These are phyloP conservation scores for Geosmithia putterillii DNA, from an alignment of 2,329 filamentous ascomycete species.

Conservation along the genomic window DNA sequence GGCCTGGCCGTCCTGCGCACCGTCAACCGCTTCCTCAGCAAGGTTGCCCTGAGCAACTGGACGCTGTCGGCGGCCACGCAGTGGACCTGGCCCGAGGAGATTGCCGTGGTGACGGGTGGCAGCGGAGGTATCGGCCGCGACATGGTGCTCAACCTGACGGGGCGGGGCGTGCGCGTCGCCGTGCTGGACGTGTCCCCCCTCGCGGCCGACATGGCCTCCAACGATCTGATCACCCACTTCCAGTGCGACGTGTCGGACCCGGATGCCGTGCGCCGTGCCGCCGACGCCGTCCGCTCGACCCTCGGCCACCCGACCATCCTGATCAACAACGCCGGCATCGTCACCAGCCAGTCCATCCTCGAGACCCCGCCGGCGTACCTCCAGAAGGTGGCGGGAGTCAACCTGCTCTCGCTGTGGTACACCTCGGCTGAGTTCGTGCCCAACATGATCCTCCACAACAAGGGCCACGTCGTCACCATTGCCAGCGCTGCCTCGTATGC, in stretches of 20 bases:
- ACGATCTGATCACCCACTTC: conserved; percentile 45
- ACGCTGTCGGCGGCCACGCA: not conserved
- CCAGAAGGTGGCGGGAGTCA: conserved; percentile 52
- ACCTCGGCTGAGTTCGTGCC: conserved; percentile 52
- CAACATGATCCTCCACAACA: conserved; percentile 44
- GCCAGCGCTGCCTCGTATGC: conserved; percentile 50
- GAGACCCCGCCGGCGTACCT: conserved; percentile 38
- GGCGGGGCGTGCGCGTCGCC: conserved; percentile 49
- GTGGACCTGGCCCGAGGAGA: conserved; percentile 10
- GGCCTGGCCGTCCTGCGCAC: conserved; percentile 4
- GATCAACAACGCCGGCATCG: conserved; percentile 56
- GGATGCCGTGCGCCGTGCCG: conserved; percentile 32
- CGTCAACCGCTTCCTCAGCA: conserved; percentile 6
- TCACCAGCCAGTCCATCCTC: conserved; percentile 43
- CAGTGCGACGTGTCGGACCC: conserved; percentile 52
- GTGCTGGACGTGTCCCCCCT: conserved; percentile 44
- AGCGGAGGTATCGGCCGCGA: conserved; percentile 56
- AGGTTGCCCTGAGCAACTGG: conserved; percentile 6
- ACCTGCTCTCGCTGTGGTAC: conserved; percentile 51
- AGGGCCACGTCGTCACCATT: conserved; percentile 58
- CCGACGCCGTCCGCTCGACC: conserved; percentile 31
- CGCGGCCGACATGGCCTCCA: conserved; percentile 4
- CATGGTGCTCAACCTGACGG: conserved; percentile 46
- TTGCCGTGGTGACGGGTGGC: conserved; percentile 62
- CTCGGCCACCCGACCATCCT: conserved; percentile 52